A percentile compares a stretch with the other conserved stretches of the same genome.
phyloP scores from a whole-genome alignment of 495 filamentous ascomycete genomes.

The Talaromyces trachyspermus region DNA sequence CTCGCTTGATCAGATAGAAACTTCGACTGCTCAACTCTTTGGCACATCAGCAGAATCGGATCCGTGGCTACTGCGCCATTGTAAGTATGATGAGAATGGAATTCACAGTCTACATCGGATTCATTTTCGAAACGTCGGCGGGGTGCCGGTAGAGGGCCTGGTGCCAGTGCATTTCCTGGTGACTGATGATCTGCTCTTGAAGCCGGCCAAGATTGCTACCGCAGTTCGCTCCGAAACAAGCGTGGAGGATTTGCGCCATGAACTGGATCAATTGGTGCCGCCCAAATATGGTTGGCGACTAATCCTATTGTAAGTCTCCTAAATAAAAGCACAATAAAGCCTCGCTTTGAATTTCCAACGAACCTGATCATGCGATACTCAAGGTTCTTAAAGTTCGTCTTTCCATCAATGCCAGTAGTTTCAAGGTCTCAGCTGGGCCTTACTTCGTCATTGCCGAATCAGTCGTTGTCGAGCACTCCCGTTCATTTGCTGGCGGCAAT shows the following conservation, averaged over 20 bases:
- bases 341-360: not conserved
- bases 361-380: too few relatives aligned
- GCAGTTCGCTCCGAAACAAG: not conserved
- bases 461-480: conserved; percentile 17
- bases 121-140: conserved; percentile 30
- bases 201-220: conserved; percentile 16
- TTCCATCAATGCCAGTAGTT: conserved; percentile 24
- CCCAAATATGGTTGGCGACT: conserved; percentile 22
- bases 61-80: conserved; percentile 31
- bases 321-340: not conserved
- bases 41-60: conserved; percentile 32
- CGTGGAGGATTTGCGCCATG: conserved; percentile 11
- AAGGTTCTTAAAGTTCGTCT: conserved; percentile 28
- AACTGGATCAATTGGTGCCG: conserved; percentile 20
- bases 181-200: conserved; percentile 19
- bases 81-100: conserved; percentile 28
- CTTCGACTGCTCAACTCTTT: conserved; percentile 26
- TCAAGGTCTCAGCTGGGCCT: conserved; percentile 23
- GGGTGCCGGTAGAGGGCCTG: conserved; percentile 24
- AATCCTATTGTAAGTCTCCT: conserved; percentile 18
- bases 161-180: conserved; percentile 33
- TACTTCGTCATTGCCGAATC: not conserved
- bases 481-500: conserved; percentile 28
- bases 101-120: conserved; percentile 28
- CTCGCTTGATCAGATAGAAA: conserved; percentile 25